A percentile compares a stretch with the other conserved stretches of the same genome.
These are phyloP conservation scores for Nicotiana tomentosiformis DNA, from an alignment of 257 asterid genomes.

Conservation along the genomic window DNA sequence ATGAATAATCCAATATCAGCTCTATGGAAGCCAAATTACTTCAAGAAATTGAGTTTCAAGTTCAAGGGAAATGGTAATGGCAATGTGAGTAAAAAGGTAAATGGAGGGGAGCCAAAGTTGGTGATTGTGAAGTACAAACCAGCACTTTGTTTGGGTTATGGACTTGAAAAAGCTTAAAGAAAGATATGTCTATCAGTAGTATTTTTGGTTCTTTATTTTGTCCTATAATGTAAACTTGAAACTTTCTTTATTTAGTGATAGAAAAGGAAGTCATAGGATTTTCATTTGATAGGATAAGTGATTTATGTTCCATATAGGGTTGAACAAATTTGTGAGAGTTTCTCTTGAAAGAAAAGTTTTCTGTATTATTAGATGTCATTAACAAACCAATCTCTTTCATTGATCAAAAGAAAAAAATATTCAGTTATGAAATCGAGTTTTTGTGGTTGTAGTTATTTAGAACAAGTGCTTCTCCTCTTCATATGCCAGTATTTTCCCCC, in stretches of 20 bases:
- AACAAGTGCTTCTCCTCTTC: background rate
- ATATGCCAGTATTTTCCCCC: too few relatives aligned
- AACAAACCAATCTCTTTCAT: background rate
- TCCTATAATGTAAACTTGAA: background rate
- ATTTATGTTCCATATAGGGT: background rate
- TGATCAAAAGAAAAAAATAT: too few relatives aligned
- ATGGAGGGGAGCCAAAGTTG: conserved; percentile 23
- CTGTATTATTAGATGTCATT: background rate
- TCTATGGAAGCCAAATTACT: conserved; percentile 20
- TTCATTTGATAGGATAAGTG: background rate
- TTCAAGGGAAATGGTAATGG: conserved; percentile 28
- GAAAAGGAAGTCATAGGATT: background rate
- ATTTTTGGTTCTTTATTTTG: background rate
- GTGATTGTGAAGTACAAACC: conserved; percentile 39
- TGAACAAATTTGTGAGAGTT: background rate
- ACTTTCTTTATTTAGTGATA: background rate
- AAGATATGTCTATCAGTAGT: background rate
- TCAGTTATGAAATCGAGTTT: background rate
- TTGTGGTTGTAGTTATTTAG: background rate
- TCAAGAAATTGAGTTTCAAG: conserved; percentile 44
- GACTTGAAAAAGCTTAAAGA: conserved; percentile 17
- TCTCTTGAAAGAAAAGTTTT: background rate
- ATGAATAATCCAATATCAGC: conserved; percentile 20
- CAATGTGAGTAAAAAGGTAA: conserved; percentile 22
- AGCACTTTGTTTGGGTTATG: conserved; percentile 48